A percentile compares a stretch with the other conserved stretches of the same genome.
Evolutionary conservation across 176 grass and related monocot species (phyloP).

Genomic region (Coix lacrymajobi): DNA sequence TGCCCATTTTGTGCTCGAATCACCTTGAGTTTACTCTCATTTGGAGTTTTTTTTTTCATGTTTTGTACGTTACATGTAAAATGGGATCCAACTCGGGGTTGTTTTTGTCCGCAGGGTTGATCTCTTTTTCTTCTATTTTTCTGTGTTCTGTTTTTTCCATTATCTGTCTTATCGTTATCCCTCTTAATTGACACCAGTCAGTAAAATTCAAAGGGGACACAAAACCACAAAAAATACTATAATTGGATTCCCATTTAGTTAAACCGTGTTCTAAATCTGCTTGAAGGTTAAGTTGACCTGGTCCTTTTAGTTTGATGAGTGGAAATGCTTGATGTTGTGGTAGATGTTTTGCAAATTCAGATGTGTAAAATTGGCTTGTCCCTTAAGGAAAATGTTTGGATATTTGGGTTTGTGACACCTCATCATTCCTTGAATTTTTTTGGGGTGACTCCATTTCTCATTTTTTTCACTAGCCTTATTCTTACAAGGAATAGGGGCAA

Average conservation of each 20-base stretch:
- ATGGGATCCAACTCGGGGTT: background rate
- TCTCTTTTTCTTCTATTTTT: background rate
- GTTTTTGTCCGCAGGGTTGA: background rate
- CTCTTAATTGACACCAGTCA: background rate
- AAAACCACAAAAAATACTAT: background rate
- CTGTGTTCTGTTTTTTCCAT: background rate
- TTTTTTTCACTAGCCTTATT: background rate
- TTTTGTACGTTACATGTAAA: background rate
- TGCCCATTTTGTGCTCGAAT: background rate
- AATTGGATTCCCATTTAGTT: background rate
- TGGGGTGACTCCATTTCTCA: background rate
- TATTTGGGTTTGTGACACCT: background rate
- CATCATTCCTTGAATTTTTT: background rate
- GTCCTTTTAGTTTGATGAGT: background rate
- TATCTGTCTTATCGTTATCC: background rate
- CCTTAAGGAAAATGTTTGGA: background rate
- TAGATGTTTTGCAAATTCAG: background rate
- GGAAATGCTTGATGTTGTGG: background rate
- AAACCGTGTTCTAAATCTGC: background rate
- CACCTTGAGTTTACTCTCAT: background rate
- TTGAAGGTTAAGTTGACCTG: background rate
- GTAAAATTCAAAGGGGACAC: background rate
- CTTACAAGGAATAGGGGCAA: background rate
- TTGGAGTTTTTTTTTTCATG: background rate
- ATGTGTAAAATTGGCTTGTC: background rate